phyloP scores from a whole-genome alignment of 2,329 filamentous ascomycete species.

The Colletotrichum acutatum region DNA sequence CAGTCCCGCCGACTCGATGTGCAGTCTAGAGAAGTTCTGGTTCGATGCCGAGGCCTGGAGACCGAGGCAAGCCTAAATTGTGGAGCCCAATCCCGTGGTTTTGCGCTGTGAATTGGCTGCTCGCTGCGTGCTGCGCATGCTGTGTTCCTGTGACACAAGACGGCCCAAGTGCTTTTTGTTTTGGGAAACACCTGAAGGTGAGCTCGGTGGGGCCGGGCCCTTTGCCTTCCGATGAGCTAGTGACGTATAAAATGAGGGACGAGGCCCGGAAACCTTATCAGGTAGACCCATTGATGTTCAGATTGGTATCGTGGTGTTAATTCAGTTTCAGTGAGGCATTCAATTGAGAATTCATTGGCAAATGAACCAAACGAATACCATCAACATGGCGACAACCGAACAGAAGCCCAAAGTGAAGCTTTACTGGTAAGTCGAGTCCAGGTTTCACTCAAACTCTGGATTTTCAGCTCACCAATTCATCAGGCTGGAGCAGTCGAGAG shows the following conservation, averaged over 20 bases:
- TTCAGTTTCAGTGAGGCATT: neutral
- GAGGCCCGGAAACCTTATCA: neutral
- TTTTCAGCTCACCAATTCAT: neutral
- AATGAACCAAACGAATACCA: neutral
- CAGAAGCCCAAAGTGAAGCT: constrained; percentile 67
- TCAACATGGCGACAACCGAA: constrained; percentile 24
- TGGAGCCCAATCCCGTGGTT: constrained; percentile 2
- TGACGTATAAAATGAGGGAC: constrained; percentile 31
- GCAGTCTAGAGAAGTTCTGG: neutral
- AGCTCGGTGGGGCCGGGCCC: constrained; percentile 28
- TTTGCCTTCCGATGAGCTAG: constrained; percentile 24
- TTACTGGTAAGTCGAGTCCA: constrained; percentile 64
- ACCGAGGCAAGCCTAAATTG: constrained; percentile 30
- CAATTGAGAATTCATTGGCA: neutral
- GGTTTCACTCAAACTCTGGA: neutral
- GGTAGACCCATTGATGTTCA: neutral
- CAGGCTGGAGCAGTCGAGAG: constrained; percentile 86
- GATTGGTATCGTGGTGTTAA: neutral
- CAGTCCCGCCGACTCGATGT: constrained; percentile 9
- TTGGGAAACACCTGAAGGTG: constrained; percentile 13
- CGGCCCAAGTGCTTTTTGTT: constrained; percentile 17
- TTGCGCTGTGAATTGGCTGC: neutral
- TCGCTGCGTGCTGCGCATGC: too few relatives aligned
- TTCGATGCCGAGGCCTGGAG: constrained; percentile 1
- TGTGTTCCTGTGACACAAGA: neutral